Evolutionary conservation across 2,329 filamentous ascomycete species (phyloP).

Genomic region (Penicillium italicum): DNA sequence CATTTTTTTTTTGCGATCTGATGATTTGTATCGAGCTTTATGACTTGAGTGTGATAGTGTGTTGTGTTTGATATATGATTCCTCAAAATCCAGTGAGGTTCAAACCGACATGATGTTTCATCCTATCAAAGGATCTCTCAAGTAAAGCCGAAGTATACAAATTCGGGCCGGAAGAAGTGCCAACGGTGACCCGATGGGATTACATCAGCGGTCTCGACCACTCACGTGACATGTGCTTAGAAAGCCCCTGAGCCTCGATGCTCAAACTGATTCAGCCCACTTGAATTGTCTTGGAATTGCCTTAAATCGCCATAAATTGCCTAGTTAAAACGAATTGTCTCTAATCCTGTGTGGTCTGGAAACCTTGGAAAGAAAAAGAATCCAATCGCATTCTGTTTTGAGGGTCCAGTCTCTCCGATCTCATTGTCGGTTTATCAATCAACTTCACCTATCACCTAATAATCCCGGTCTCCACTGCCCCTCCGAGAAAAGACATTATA

Average conservation of each 20-base stretch:
- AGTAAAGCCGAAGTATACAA: not conserved
- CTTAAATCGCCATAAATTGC: not conserved
- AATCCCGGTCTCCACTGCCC: constrained; percentile 21
- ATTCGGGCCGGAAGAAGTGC: not conserved
- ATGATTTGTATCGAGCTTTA: constrained; percentile 10
- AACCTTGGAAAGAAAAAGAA: constrained; percentile 3
- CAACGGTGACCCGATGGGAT: not conserved
- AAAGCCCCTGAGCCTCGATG: constrained; percentile 2
- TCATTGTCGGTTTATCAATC: constrained; percentile 15
- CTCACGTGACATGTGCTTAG: constrained; percentile 7
- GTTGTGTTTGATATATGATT: not conserved
- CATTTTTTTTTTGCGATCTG: not conserved
- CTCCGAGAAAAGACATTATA: constrained; percentile 12
- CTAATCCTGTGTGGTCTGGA: not conserved
- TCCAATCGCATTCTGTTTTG: not conserved
- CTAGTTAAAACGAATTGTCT: not conserved
- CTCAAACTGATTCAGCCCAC: not conserved
- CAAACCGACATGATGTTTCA: not conserved
- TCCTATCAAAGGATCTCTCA: not conserved
- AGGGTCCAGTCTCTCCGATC: constrained; percentile 12
- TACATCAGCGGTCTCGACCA: constrained; percentile 11
- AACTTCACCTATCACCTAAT: constrained; percentile 5
- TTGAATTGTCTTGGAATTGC: not conserved
- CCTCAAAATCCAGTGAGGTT: not conserved
- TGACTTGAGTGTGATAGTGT: not conserved